Evolutionary conservation across 73 alveolate genomes (phyloP).

Genomic region (Paramecium sonneborni): DNA sequence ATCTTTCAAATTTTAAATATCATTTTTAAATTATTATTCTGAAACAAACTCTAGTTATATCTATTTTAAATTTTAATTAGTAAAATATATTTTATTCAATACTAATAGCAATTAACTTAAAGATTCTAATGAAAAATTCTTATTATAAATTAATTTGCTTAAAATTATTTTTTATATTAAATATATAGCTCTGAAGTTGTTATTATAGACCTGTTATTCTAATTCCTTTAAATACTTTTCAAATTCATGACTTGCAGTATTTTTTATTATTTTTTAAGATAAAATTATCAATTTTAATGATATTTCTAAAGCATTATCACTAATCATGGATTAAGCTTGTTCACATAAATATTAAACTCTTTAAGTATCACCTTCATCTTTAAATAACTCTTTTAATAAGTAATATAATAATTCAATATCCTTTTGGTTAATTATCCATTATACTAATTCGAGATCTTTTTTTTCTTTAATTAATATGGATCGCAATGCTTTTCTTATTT

Average conservation of each 20-base stretch:
- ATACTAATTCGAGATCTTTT: neutral
- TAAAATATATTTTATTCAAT: neutral
- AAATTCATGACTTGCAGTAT: neutral
- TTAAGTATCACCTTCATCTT: neutral
- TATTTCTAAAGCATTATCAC: neutral
- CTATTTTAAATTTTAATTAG: neutral
- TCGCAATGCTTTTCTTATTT: neutral
- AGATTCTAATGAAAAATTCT: neutral
- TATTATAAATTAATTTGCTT: neutral
- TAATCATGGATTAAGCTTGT: neutral
- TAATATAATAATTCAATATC: neutral
- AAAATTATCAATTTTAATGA: neutral
- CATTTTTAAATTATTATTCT: neutral
- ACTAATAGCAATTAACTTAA: neutral
- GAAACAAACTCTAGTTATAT: neutral
- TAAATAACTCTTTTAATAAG: neutral
- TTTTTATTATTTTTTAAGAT: neutral
- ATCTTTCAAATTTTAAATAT: neutral
- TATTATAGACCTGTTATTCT: neutral
- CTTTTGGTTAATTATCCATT: neutral
- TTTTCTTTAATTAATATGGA: neutral
- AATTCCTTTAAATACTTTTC: neutral
- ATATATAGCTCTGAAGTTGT: neutral
- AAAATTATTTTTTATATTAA: neutral
- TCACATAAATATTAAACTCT: neutral